Percentiles rank a stretch among this genome's conserved stretches.
These are phyloP conservation scores for Biscutella laevigata DNA, from an alignment of 441 rosid genomes.

Conservation along the genomic window DNA sequence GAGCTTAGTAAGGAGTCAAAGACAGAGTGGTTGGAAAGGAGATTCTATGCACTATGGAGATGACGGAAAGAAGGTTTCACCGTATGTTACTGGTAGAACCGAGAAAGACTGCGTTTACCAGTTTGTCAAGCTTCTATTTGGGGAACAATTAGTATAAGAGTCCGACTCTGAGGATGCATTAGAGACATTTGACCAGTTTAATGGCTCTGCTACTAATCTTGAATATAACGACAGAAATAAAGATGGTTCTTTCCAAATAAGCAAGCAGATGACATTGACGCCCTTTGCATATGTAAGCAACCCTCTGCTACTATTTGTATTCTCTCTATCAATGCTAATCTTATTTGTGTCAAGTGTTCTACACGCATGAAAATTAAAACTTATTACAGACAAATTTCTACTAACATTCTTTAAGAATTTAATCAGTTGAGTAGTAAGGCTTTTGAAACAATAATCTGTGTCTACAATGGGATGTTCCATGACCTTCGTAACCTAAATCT, in stretches of 20 bases:
- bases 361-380: neutral
- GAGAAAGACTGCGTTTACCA: conserved; percentile 78
- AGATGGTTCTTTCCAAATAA: conserved; percentile 26
- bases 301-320: conserved; percentile 33
- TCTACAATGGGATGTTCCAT: neutral
- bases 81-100: conserved; percentile 69
- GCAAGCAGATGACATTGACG: conserved; percentile 57
- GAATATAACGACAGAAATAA: conserved; percentile 32
- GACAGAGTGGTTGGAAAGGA: conserved; percentile 84
- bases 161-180: conserved; percentile 38
- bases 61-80: conserved; percentile 90
- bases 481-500: neutral
- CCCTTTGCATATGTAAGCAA: conserved; percentile 97
- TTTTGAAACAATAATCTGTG: neutral
- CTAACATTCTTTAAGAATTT: neutral
- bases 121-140: conserved; percentile 80
- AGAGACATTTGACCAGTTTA: conserved; percentile 27
- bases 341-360: neutral
- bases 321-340: neutral
- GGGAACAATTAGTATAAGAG: conserved; percentile 48
- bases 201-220: conserved; percentile 24
- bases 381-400: neutral
- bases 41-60: conserved; percentile 67
- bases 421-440: neutral
- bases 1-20: conserved; percentile 69